Base-by-base conservation (phyloP, 139 green algal species). In the Marvania coccoides region DNA sequence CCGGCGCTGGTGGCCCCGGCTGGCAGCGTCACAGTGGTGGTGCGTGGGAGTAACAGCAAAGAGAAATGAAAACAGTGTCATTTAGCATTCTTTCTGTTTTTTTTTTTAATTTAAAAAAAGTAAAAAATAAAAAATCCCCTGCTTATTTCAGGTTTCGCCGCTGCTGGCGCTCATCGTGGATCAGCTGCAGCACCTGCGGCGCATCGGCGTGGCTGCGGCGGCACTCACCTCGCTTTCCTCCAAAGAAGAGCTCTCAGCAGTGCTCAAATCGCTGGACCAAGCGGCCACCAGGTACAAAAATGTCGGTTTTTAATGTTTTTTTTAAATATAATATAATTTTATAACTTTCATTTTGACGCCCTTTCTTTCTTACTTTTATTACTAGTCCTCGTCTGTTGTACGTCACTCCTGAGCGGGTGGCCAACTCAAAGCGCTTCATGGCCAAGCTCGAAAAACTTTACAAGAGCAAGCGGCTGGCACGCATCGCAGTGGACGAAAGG, bases 401-500 rank as follows among this genome's bases (percentile, higher is more conserved):
- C 34, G 59, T 61, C 30, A 83, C 76, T 12, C 76, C 76, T 6
- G 76, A 83, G 61, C 67, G 72, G 53, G 46, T 77, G 15, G 72
- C 79, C 26, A 71, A 61, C 15, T 42, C 39, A 13, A 83, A 83
- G 55, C 72, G 74, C 31, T 71, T 83, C 24, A 60, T 85, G 30
- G 42, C 54, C 19, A 82, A 79, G 42, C 67, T 97, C 39, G 62
- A 88, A 30, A 62, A 67, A 34, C 72, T 92, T 72, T 53, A 87
- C 68, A 76, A 72, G 40, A 45, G 63, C 26, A 72, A 75, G 10
- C 59, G 77, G 24, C 75, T 95, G 56, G 69, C 71, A 6, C 65
- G 86, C 10, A 77, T 94, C 14, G 87, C 91, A 4, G 77, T 98
- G 3, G 93, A 98, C 71, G 93, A 98, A 79, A 88, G n/a, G n/a